phyloP scores from a whole-genome alignment of 2,329 filamentous ascomycete species.

The Tolypocladium album region DNA sequence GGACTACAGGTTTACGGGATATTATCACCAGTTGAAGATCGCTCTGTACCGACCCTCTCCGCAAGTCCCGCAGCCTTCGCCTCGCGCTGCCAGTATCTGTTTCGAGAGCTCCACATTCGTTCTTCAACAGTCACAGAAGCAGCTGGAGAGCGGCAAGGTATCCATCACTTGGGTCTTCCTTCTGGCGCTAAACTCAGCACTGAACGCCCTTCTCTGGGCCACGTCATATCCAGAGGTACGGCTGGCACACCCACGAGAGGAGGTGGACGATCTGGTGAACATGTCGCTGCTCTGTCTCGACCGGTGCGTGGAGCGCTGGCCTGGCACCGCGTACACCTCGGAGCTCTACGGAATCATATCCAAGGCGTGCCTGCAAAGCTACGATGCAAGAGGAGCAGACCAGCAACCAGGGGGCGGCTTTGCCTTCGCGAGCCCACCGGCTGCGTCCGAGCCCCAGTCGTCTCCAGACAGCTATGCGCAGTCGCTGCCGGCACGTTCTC shows the following conservation, averaged over 20 bases:
- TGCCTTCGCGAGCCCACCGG: conserved; percentile 23
- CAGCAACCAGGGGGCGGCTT: conserved; percentile 11
- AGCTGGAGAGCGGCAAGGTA: conserved; percentile 64
- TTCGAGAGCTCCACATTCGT: conserved; percentile 76
- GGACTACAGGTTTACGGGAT: conserved; percentile 44
- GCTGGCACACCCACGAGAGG: conserved; percentile 56
- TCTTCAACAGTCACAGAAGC: conserved; percentile 68
- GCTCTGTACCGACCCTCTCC: conserved; percentile 85
- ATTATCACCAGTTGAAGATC: conserved; percentile 81
- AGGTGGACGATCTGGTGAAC: conserved; percentile 65
- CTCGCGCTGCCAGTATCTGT: conserved; percentile 68
- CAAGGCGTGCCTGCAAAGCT: conserved; percentile 77
- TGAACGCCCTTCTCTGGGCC: conserved; percentile 88
- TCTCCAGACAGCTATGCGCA: conserved; percentile 18
- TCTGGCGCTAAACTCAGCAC: conserved; percentile 77
- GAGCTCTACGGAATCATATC: conserved; percentile 82
- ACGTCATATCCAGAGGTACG: conserved; percentile 81
- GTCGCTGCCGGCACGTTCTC: conserved; percentile 9
- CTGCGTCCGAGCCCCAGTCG: conserved; percentile 18
- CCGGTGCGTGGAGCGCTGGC: conserved; percentile 79
- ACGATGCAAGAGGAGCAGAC: conserved; percentile 43
- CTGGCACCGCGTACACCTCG: conserved; percentile 73
- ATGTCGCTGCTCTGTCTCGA: conserved; percentile 69
- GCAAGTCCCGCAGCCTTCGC: conserved; percentile 76
- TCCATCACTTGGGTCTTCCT: conserved; percentile 94